Conservation (phyloP, 2,329 filamentous ascomycete genomes). For the Exophiala aquamarina region DNA sequence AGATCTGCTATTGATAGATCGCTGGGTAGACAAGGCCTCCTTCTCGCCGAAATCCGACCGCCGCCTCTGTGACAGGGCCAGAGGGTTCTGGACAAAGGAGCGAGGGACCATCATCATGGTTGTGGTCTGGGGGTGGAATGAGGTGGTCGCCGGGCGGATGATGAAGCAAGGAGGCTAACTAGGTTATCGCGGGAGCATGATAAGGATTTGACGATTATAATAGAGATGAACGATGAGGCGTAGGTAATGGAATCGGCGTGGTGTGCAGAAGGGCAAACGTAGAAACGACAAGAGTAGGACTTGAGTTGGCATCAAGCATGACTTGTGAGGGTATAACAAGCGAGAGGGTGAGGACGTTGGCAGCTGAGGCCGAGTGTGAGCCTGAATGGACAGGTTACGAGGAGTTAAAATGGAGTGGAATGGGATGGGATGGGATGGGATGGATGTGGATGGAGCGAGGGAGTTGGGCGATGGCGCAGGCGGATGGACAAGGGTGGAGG, state of each 20-base stretch:
- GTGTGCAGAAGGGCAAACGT: not conserved
- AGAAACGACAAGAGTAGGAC: too few relatives aligned
- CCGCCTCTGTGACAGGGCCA: conserved; percentile 28
- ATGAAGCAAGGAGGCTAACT: too few relatives aligned
- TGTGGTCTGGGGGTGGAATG: not conserved
- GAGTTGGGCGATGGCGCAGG: too few relatives aligned
- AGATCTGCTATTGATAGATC: not conserved
- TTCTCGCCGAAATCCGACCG: conserved; percentile 19
- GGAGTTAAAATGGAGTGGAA: too few relatives aligned
- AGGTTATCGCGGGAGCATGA: not conserved
- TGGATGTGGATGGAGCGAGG: too few relatives aligned
- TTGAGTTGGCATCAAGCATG: too few relatives aligned
- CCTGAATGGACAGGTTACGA: too few relatives aligned
- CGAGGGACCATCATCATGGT: conserved; percentile 42
- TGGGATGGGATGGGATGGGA: too few relatives aligned
- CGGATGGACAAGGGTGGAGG: too few relatives aligned
- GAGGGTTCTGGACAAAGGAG: conserved; percentile 39
- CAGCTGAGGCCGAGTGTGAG: conserved; percentile 3
- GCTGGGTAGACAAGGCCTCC: conserved; percentile 7
- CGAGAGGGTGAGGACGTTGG: conserved; percentile 1
- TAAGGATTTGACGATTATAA: not conserved
- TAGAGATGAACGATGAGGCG: not conserved
- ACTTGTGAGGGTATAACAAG: too few relatives aligned
- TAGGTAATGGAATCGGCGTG: too few relatives aligned
- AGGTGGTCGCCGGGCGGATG: too few relatives aligned